These are phyloP conservation scores for Parathielavia appendiculata DNA, from an alignment of 495 filamentous ascomycete species.

Conservation along the genomic window DNA sequence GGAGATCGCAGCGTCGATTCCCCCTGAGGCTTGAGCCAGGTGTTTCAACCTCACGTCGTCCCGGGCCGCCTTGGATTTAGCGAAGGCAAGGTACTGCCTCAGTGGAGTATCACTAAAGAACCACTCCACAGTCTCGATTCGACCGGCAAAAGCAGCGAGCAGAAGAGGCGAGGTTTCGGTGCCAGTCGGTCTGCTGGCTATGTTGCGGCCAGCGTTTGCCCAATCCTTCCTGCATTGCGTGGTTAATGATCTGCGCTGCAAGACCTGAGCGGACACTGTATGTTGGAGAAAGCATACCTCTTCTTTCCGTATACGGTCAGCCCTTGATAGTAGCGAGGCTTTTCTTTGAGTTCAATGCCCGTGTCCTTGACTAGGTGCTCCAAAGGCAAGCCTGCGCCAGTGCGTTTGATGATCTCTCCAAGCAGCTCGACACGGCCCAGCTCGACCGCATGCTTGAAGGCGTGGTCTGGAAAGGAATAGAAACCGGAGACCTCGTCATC, in stretches of 20 bases:
- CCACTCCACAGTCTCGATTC: constrained; percentile 60
- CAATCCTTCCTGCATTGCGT: constrained; percentile 37
- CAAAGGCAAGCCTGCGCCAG: constrained; percentile 46
- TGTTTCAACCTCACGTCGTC: constrained; percentile 53
- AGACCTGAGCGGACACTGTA: background rate
- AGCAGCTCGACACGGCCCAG: constrained; percentile 38
- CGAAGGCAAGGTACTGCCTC: constrained; percentile 58
- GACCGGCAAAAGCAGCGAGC: constrained; percentile 50
- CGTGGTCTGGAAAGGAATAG: constrained; percentile 31
- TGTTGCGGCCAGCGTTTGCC: constrained; percentile 52
- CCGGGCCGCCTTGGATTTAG: constrained; percentile 46
- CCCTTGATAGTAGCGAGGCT: constrained; percentile 65
- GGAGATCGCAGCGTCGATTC: constrained; percentile 54
- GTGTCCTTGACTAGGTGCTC: constrained; percentile 55
- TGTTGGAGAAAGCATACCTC: constrained; percentile 39
- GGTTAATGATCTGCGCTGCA: background rate
- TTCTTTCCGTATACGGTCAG: constrained; percentile 68
- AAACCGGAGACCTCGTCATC: constrained; percentile 28
- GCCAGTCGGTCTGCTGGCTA: constrained; percentile 22
- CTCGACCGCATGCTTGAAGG: constrained; percentile 31
- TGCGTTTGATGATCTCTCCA: constrained; percentile 39
- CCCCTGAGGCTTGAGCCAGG: constrained; percentile 48
- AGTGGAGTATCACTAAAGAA: constrained; percentile 61
- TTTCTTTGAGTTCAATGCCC: constrained; percentile 53
- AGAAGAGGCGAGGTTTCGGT: constrained; percentile 51